Base-by-base conservation (phyloP, 371 early-diverging fungal genomes). In the Mycotypha africana region DNA sequence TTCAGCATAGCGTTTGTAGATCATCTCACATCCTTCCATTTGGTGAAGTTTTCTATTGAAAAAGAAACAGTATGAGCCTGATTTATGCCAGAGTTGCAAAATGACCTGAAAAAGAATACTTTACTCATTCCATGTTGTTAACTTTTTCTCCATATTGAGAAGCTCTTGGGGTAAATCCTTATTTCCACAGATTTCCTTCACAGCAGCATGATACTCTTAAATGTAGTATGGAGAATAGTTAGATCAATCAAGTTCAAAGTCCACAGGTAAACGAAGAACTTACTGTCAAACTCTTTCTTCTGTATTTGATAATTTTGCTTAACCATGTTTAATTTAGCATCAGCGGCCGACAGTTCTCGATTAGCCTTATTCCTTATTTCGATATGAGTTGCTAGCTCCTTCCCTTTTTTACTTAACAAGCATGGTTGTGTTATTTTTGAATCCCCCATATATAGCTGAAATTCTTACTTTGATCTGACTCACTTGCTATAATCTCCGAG, bases 1-100 rank as follows among this genome's bases (percentile, higher is more conserved):
- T 24, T 57, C 51, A 30, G 80, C 55, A 38, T 80, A 89, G 6
- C 79, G 68, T 21, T 43, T 48, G 56, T 88, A 86, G 61, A 88
- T 74, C 3, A 62, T 49, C n/a, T 58, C 45, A 14, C 35, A 33
- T 6, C 45, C 45, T 34, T 44, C 35, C 3, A 42, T 22, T n/a
- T n/a, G n/a, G n/a, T n/a, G n/a, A 15, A 10, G 25, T 42, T 21
- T 8, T 24, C 7, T 32, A 5, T 16, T 8, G 9, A 26, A 32
- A 10, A 16, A 10, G 11, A 1, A 15, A 4, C 43, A n/a, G 34
- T 9, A 8, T 8, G 30, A 28, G 12, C 12, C 6, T 28, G 8
- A 8, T 28, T 12, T 28, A 6, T 28, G 30, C 30, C 12, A 28
- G n/a, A n/a, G n/a, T n/a, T n/a, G n/a, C n/a, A n/a, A n/a, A n/a